Evolutionary conservation across 140 eudicot genomes (phyloP), one percentile per base, ranked within the genome.

Genomic region (Cichorium intybus): DNA sequence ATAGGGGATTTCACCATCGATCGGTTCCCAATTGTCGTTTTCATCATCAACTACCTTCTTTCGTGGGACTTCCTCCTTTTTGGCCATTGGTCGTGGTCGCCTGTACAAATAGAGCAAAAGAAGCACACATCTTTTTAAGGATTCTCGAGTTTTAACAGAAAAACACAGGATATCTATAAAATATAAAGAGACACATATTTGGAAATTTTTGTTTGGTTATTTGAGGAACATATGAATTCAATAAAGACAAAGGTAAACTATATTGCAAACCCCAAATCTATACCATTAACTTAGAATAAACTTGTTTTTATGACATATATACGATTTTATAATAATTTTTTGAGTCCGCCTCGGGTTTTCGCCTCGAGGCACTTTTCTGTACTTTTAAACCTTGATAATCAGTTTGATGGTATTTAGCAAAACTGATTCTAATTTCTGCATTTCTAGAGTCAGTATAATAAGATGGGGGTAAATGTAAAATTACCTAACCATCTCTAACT

Each of bases 11-110:
- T 68, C 80, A 20, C 60, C 77, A 47, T 83, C 82, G 31, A 72
- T 37, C 17, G 55, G 60, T 16, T 72, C 89, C 89, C 89, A 83
- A 72, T 83, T 83, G 69, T 83, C 89, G 22, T 45, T 70, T 24
- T 79, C 70, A 45, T 83, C 83, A 49, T 61, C 41, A 45, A 23
- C 67, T 17, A 6, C 70, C 80, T 79, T 62, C 75, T 72, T 72
- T 58, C 41, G 16, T 33, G 73, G 59, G 48, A 3, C 29, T 21
- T 76, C 80, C 48, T 53, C 76, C 56, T 71, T 61, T 49, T 60
- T 78, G 51, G 76, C 77, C 34, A 45, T 14, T 34, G 52, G 37
- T 34, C 26, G 59, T 9, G 63, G 58, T n/a, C 78, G 79, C 60
- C 85, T 83, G 60, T n/a, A 47, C 4, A 54, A 20, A 65, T 21